Percentiles rank a stretch among this genome's conserved stretches.
These are phyloP conservation scores for Eucalyptus decipiens DNA, from an alignment of 345 rosid genomes.

Conservation along the genomic window DNA sequence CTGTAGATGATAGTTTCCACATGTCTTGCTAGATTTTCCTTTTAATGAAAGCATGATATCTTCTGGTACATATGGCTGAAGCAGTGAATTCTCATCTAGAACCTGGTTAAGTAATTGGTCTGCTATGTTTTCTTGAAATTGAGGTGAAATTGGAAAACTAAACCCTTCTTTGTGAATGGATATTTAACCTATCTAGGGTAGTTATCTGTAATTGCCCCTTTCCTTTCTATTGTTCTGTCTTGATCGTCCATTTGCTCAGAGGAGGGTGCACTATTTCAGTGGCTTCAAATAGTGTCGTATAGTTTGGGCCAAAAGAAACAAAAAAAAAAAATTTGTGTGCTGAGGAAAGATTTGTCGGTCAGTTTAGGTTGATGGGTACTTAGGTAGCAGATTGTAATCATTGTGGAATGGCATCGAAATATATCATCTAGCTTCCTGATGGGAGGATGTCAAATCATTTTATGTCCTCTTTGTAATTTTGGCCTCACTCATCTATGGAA, in stretches of 20 bases:
- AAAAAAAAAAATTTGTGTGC: neutral
- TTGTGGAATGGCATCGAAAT: neutral
- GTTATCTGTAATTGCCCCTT: neutral
- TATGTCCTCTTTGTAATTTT: neutral
- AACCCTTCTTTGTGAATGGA: neutral
- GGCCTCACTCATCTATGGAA: neutral
- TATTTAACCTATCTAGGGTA: neutral
- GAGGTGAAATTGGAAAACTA: neutral
- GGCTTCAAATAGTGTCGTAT: neutral
- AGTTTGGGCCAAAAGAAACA: neutral
- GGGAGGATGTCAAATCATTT: neutral
- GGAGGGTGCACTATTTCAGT: neutral
- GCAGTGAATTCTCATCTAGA: neutral
- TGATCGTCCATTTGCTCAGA: neutral
- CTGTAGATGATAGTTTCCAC: neutral
- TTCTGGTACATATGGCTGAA: neutral
- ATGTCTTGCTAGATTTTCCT: neutral
- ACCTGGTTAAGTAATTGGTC: neutral
- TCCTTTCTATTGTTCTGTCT: too few species aligned
- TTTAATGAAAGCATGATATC: neutral
- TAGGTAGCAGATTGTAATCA: neutral
- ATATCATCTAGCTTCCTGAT: neutral
- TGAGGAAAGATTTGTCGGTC: neutral
- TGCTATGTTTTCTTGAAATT: neutral
- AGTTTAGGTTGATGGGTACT: neutral